Base-by-base conservation (phyloP, 148 eudicot genomes). In the Camellia granthamiana region DNA sequence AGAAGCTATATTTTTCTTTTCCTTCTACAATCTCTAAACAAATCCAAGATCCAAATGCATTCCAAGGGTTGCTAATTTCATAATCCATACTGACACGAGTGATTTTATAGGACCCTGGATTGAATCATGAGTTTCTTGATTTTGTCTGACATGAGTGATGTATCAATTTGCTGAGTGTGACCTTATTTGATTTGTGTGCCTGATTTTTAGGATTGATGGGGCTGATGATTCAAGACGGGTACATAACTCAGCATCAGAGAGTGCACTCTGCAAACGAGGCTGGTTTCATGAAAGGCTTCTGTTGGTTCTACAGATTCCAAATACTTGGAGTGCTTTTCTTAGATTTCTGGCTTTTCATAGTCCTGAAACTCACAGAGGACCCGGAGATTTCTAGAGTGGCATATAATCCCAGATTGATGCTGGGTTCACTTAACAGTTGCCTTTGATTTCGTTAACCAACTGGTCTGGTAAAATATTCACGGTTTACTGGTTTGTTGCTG, bases 291-390 rank as follows among this genome's bases (percentile, higher is more conserved):
- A 42, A 61, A 44, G 41, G 10, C 15, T 62, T 76, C 18, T 61
- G 69, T 30, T 77, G 51, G 74, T 7, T 70, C 6, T 46, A 11
- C 47, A 11, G 59, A 51, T 51, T 46, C 69, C 49, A 21, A 77
- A 13, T 43, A 46, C 55, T 1, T 64, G 3, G 41, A 64, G 60
- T 51, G 60, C 60, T 74, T 64, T 65, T 76, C 58, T 46, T 51
- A 77, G 61, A 65, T 65, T 77, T 51, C 60, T 49, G 38, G 58
- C 65, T 75, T 75, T 75, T 46, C 18, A 3, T 54, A 19, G 14
- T 43, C 72, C 79, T 65, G 21, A 23, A 51, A 14, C 47, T 64
- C 15, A 15, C 23, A 18, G 15, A 23, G 72, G 69, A 63, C 30
- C 6, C 42, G 6, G 16, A 23, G 59, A 49, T 30, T 47, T 38